These are phyloP conservation scores for Chlorophyllum brunneum DNA, from an alignment of 768 basidiomycete species.

Conservation along the genomic window DNA sequence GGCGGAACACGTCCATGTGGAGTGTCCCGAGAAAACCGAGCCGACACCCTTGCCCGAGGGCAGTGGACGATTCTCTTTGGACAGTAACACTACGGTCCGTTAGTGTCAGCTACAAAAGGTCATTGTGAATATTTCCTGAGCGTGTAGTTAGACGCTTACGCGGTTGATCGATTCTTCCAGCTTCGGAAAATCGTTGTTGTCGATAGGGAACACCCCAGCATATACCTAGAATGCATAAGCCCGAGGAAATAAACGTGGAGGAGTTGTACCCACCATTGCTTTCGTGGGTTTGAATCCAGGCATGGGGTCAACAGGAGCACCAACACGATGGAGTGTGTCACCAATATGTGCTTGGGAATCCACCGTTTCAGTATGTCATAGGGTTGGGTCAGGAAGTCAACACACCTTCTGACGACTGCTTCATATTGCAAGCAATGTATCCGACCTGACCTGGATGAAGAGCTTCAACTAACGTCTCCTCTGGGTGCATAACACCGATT, in stretches of 20 bases:
- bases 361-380: not conserved
- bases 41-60: conserved; percentile 91
- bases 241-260: not conserved
- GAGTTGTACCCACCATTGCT: conserved; percentile 67
- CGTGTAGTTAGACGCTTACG: conserved; percentile 39
- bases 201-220: conserved; percentile 92
- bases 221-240: conserved; percentile 59
- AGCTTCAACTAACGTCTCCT: conserved; percentile 69
- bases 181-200: conserved; percentile 87
- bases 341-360: conserved; percentile 75
- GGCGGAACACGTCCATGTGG: conserved; percentile 96
- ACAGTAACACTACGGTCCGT: conserved; percentile 88
- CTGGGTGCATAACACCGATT: conserved; percentile 86
- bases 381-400: not conserved
- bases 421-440: conserved; percentile 95
- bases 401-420: conserved; percentile 87
- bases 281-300: conserved; percentile 90
- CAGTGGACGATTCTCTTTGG: conserved; percentile 88
- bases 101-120: conserved; percentile 57
- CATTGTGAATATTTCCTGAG: conserved; percentile 11
- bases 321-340: conserved; percentile 82
- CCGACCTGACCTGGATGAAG: conserved; percentile 82
- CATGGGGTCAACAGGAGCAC: conserved; percentile 74
- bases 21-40: conserved; percentile 94
- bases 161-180: conserved; percentile 94